Percentiles rank a stretch among this genome's conserved stretches.
phyloP scores from a whole-genome alignment of 352 stramenopile genomes.

The Elongisporangium anandrum region DNA sequence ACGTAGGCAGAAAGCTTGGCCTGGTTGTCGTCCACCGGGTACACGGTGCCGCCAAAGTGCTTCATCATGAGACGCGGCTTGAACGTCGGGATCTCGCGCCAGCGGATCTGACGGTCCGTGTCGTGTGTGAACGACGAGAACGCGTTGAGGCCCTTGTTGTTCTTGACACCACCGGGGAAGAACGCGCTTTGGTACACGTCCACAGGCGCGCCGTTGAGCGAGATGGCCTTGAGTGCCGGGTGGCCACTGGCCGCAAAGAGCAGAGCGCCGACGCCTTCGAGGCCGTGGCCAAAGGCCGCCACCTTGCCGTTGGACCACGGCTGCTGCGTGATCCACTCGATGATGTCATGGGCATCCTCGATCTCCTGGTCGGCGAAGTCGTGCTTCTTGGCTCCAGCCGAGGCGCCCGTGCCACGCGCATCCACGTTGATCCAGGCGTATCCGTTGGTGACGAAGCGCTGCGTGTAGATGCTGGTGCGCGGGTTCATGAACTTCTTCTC shows the following conservation, averaged over 20 bases:
- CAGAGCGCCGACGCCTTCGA: constrained; percentile 67
- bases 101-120: constrained; percentile 73
- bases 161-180: constrained; percentile 73
- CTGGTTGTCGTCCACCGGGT: constrained; percentile 67
- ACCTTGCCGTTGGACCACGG: constrained; percentile 80
- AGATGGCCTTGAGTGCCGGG: constrained; percentile 64
- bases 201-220: constrained; percentile 62
- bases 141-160: constrained; percentile 58
- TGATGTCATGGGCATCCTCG: constrained; percentile 67
- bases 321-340: constrained; percentile 80
- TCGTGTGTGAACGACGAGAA: constrained; percentile 70
- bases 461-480: constrained; percentile 66
- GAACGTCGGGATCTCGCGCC: constrained; percentile 65
- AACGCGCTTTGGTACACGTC: constrained; percentile 71
- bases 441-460: constrained; percentile 64
- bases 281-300: constrained; percentile 59
- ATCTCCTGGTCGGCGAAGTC: constrained; percentile 72
- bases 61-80: constrained; percentile 83
- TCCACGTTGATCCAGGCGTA: constrained; percentile 80
- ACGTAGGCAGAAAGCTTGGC: constrained; percentile 64
- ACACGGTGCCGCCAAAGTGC: constrained; percentile 80
- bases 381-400: constrained; percentile 53
- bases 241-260: constrained; percentile 57
- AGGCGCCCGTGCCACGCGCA: constrained; percentile 72
- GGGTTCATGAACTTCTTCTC: constrained; percentile 77